Evolutionary conservation across 495 filamentous ascomycete genomes (phyloP), one percentile per base, ranked within the genome.

Genomic region (Darksidea phi): DNA sequence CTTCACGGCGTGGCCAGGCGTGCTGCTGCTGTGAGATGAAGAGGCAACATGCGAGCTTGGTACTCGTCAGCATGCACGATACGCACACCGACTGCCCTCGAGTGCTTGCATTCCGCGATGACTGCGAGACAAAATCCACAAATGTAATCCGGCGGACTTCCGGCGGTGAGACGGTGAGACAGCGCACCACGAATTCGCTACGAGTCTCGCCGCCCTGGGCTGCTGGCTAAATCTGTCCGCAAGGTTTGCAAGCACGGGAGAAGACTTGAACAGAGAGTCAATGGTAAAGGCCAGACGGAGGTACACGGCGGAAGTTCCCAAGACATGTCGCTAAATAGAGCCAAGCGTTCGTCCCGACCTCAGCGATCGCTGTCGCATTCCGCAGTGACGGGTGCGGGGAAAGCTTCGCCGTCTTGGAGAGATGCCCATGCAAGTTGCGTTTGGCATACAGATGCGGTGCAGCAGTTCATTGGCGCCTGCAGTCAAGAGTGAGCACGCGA

Each of bases 381-480:
- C 59, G 49, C 20, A 21, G 51, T 20, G 24, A 34, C 42, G 61
- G 61, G 48, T 57, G 61, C 54, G 61, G 61, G 61, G 61, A 64
- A 63, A 57, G 51, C 53, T 63, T 63, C 43, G 34, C 48, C 42
- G 49, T 53, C 61, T 64, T 64, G 41, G 41, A 20, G n/a, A n/a
- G n/a, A n/a, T n/a, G n/a, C n/a, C n/a, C n/a, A n/a, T n/a, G n/a
- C n/a, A n/a, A n/a, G n/a, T n/a, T n/a, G n/a, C n/a, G n/a, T n/a
- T n/a, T n/a, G n/a, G n/a, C n/a, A n/a, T n/a, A n/a, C n/a, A n/a
- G n/a, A n/a, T n/a, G n/a, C n/a, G n/a, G n/a, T n/a, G n/a, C n/a
- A n/a, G n/a, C 28, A 10, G 3, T 32, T 32, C 4, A 10, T 32
- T 10, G 4, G 28, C 28, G 28, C 10, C 28, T 32, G 28, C 28